These are phyloP conservation scores for Thielaviopsis ethacetica DNA, from an alignment of 2,329 filamentous ascomycete species.

Conservation along the genomic window DNA sequence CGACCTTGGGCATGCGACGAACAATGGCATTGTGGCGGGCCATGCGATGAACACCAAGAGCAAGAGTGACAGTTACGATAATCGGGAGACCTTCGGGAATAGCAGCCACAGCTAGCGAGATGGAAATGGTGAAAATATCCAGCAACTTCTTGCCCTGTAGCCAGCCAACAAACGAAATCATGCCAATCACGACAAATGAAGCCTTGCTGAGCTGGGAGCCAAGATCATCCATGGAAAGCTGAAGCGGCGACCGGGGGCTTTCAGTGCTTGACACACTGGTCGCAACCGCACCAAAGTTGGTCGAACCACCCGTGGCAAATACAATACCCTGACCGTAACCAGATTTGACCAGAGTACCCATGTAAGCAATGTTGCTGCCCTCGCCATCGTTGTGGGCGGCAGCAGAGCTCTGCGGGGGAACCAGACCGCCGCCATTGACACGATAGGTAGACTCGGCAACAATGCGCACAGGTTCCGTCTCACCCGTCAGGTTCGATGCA, in stretches of 20 bases:
- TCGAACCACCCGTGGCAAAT: constrained; percentile 86
- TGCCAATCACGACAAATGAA: constrained; percentile 82
- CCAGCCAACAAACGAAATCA: constrained; percentile 84
- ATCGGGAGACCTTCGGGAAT: constrained; percentile 95
- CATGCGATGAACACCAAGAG: constrained; percentile 90
- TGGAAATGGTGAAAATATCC: constrained; percentile 94
- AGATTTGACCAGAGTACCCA: constrained; percentile 91
- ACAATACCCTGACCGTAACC: constrained; percentile 92
- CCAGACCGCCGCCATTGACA: neutral
- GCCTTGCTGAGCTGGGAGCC: constrained; percentile 93
- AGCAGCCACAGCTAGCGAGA: constrained; percentile 87
- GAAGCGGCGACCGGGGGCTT: constrained; percentile 81
- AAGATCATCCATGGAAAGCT: constrained; percentile 93
- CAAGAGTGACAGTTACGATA: constrained; percentile 93
- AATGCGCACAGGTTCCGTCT: constrained; percentile 84
- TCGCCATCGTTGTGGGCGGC: constrained; percentile 33
- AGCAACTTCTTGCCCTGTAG: constrained; percentile 77
- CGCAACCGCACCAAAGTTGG: constrained; percentile 92
- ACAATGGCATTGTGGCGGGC: constrained; percentile 91
- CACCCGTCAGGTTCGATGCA: constrained; percentile 89
- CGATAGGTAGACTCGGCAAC: constrained; percentile 39
- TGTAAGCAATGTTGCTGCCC: constrained; percentile 86
- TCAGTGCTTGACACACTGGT: constrained; percentile 89
- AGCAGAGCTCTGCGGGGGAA: constrained; percentile 14
- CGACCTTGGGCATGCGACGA: constrained; percentile 85